phyloP scores from a whole-genome alignment of 2,329 filamentous ascomycete genomes.

The Nectriaceae sp. region DNA sequence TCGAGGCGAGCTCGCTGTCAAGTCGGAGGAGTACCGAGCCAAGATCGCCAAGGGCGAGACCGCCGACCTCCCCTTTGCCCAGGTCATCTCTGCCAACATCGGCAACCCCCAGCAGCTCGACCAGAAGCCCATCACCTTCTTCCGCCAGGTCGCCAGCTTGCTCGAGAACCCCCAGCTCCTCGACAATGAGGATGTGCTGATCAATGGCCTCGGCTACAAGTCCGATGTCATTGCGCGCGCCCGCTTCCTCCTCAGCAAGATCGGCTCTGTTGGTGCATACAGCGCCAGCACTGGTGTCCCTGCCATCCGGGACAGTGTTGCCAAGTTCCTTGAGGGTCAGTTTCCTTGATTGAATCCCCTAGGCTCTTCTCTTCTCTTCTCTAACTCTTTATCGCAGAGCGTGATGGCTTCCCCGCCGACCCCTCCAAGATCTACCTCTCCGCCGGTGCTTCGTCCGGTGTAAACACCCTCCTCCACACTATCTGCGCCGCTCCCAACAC shows the following conservation, averaged over 20 bases:
- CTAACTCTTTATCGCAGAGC: slow-evolving; percentile 48
- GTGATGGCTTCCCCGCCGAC: slow-evolving; percentile 86
- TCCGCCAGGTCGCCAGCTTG: slow-evolving; percentile 92
- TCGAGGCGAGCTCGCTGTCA: slow-evolving; percentile 90
- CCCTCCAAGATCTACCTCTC: slow-evolving; percentile 86
- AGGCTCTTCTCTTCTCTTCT: neutral
- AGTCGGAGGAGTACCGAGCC: slow-evolving; percentile 87
- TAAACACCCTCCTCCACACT: slow-evolving; percentile 89
- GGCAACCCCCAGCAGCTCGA: slow-evolving; percentile 98
- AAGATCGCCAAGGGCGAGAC: slow-evolving; percentile 62
- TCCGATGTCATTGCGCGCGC: slow-evolving; percentile 85
- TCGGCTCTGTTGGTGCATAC: slow-evolving; percentile 94
- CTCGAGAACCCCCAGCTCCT: slow-evolving; percentile 87
- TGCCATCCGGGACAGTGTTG: slow-evolving; percentile 84
- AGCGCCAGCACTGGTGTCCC: slow-evolving; percentile 90
- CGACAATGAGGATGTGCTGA: slow-evolving; percentile 78
- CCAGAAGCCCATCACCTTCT: slow-evolving; percentile 99
- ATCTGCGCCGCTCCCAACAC: slow-evolving; percentile 77
- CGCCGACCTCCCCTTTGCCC: slow-evolving; percentile 73
- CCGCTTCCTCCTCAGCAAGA: slow-evolving; percentile 74
- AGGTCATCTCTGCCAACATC: slow-evolving; percentile 96
- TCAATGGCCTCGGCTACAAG: slow-evolving; percentile 80
- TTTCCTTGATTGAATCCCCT: slow-evolving; percentile 17
- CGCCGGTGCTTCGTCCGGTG: slow-evolving; percentile 87
- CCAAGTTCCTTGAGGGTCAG: slow-evolving; percentile 86